These are phyloP conservation scores for Lasiosphaeria ovina DNA, from an alignment of 495 filamentous ascomycete genomes.

Conservation along the genomic window DNA sequence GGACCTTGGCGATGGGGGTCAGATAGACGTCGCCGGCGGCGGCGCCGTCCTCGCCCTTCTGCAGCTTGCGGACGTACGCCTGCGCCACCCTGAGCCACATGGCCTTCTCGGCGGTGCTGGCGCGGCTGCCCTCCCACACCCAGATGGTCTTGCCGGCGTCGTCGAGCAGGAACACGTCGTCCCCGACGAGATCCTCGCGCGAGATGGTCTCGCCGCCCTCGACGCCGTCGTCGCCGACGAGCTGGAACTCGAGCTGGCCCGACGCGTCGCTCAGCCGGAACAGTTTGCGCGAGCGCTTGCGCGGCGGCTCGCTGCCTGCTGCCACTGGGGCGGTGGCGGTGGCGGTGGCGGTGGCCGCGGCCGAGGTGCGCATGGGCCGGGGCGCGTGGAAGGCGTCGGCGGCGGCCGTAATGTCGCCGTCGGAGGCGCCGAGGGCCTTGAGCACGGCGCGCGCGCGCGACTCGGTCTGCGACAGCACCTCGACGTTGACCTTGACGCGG, in stretches of 20 bases:
- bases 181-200: slow-evolving; percentile 47
- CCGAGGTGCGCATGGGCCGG: slow-evolving; percentile 26
- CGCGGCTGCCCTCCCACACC: slow-evolving; percentile 59
- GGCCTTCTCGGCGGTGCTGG: slow-evolving; percentile 53
- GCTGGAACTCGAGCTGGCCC: slow-evolving; percentile 50
- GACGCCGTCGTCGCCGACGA: slow-evolving; percentile 45
- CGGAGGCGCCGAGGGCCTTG: slow-evolving; percentile 53
- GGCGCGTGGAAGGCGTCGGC: background rate
- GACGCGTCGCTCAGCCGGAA: slow-evolving; percentile 57
- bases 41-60: slow-evolving; percentile 35
- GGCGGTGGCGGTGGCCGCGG: slow-evolving; percentile 15
- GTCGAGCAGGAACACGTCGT: slow-evolving; percentile 61
- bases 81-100: slow-evolving; percentile 59
- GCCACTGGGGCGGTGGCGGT: slow-evolving; percentile 4
- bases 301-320: too few species aligned
- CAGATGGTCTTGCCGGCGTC: slow-evolving; percentile 48
- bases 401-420: slow-evolving; percentile 19
- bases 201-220: slow-evolving; percentile 32
- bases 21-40: slow-evolving; percentile 34
- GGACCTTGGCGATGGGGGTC: slow-evolving; percentile 53
- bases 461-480: slow-evolving; percentile 59
- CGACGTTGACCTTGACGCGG: slow-evolving; percentile 49
- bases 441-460: slow-evolving; percentile 51
- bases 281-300: slow-evolving; percentile 40
- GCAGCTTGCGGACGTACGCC: slow-evolving; percentile 50